phyloP scores from a whole-genome alignment of 768 basidiomycete genomes.

The Austroboletus festivus region DNA sequence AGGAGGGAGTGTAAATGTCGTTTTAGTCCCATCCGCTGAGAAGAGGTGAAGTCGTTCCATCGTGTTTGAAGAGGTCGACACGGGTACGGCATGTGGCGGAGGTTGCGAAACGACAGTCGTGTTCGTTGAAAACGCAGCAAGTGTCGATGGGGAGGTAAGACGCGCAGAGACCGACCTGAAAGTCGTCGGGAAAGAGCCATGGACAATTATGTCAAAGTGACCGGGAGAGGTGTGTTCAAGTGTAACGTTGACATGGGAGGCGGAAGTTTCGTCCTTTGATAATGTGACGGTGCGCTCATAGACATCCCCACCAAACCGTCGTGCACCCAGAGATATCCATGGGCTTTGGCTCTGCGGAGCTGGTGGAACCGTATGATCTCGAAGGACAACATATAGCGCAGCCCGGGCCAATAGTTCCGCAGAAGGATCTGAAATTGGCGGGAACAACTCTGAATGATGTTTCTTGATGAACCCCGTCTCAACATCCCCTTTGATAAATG shows the following conservation, averaged over 20 bases:
- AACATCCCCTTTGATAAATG: constrained; percentile 76
- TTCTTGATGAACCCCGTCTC: constrained; percentile 96
- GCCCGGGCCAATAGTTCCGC: constrained; percentile 72
- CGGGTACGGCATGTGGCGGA: constrained; percentile 50
- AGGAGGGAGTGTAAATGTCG: constrained; percentile 61
- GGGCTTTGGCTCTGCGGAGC: constrained; percentile 47
- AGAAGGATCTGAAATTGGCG: constrained; percentile 53
- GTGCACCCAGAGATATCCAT: constrained; percentile 68
- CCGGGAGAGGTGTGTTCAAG: constrained; percentile 42
- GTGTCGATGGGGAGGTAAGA: constrained; percentile 50
- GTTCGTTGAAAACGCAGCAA: constrained; percentile 46
- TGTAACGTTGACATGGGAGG: constrained; percentile 36
- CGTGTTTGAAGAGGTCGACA: constrained; percentile 50
- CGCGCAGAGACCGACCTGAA: constrained; percentile 56
- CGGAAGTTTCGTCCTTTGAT: constrained; percentile 50
- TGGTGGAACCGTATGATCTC: constrained; percentile 45
- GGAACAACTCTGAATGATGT: constrained; percentile 81
- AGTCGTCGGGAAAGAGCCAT: constrained; percentile 24
- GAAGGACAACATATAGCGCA: constrained; percentile 70
- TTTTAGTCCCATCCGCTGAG: constrained; percentile 52
- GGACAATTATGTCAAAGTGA: constrained; percentile 53
- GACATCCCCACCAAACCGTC: constrained; percentile 75
- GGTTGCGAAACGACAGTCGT: constrained; percentile 77
- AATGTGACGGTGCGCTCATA: constrained; percentile 61
- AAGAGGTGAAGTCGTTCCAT: constrained; percentile 81